Evolutionary conservation across 192 early-diverging fungal genomes (phyloP), one percentile per base, ranked within the genome.

Genomic region (Funneliformis geosporum): DNA sequence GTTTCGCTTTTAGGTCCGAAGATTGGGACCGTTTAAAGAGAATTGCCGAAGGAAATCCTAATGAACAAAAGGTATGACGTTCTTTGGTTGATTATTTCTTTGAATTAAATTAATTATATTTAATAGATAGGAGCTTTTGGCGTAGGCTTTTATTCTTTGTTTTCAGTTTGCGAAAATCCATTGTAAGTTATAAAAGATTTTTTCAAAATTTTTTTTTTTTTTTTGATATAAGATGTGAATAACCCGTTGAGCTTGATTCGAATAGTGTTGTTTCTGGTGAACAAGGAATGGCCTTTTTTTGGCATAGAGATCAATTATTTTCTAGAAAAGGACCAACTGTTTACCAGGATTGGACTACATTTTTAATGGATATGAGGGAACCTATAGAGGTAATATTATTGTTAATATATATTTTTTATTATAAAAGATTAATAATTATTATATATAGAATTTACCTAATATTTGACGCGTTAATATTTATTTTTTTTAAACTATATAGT

Each of bases 81-180:
- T 85, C 82, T 76, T 81, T 76, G 14, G 10, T 18, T 9, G 8
- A 59, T 46, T 21, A 64, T 9, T 18, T 50, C 14, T 1, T 50
- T 16, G 14, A 4, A 50, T 50, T 4, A 50, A 50, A 55, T 21
- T 55, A 21, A 0, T 21, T 50, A 14, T 16, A 50, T 16, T 50
- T 18, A 21, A 50, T 92, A 92, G 33, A 88, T 90, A 18, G 50
- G 50, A 18, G 50, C 50, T 69, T 93, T 93, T 87, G 94, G 90
- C 25, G 94, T 95, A 10, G 93, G 94, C 6, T 95, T 95, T 81
- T 97, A 96, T 80, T 93, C 91, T 18, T 83, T 97, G 46, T 97
- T 97, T 82, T 93, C 92, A 10, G 91, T 97, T 12, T 94, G 93
- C 64, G 96, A 97, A 79, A 92, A 94, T 69, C 96, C 96, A 44